phyloP scores from a whole-genome alignment of 805 yeast genomes.

The Yamadazyma ubonensis region DNA sequence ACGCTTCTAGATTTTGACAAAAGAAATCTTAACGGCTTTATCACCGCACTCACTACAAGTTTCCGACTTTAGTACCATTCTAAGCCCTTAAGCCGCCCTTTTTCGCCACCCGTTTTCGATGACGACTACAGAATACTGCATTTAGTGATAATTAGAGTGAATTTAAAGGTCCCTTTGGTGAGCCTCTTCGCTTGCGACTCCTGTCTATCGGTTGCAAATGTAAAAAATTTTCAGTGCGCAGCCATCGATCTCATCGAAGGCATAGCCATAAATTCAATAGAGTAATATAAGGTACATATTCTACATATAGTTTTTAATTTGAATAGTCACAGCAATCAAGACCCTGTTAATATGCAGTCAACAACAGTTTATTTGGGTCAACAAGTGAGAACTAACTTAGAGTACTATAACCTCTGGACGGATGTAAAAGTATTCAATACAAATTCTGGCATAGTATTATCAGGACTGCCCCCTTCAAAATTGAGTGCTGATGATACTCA shows the following conservation, averaged over 20 bases:
- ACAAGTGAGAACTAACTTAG: slow-evolving; percentile 42
- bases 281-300: background rate
- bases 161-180: background rate
- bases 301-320: background rate
- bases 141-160: too few relatives aligned
- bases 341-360: background rate
- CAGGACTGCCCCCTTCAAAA: slow-evolving; percentile 29
- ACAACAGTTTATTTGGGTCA: slow-evolving; percentile 12
- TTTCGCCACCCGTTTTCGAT: too few relatives aligned
- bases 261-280: background rate
- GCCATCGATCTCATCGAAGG: background rate
- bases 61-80: background rate
- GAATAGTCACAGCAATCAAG: background rate
- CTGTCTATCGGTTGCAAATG: too few relatives aligned
- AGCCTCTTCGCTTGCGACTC: background rate
- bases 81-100: background rate
- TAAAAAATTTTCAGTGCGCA: slow-evolving; percentile 1
- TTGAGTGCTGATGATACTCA: slow-evolving; percentile 19
- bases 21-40: background rate
- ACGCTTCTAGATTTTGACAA: background rate
- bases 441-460: slow-evolving; percentile 2
- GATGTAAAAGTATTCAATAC: slow-evolving; percentile 21
- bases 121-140: too few relatives aligned
- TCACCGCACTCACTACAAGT: background rate
- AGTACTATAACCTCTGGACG: slow-evolving; percentile 47